A percentile compares a stretch with the other conserved stretches of the same genome.
Evolutionary conservation across 2,329 filamentous ascomycete genomes (phyloP).

Genomic region (Paraphoma chrysanthemicola): DNA sequence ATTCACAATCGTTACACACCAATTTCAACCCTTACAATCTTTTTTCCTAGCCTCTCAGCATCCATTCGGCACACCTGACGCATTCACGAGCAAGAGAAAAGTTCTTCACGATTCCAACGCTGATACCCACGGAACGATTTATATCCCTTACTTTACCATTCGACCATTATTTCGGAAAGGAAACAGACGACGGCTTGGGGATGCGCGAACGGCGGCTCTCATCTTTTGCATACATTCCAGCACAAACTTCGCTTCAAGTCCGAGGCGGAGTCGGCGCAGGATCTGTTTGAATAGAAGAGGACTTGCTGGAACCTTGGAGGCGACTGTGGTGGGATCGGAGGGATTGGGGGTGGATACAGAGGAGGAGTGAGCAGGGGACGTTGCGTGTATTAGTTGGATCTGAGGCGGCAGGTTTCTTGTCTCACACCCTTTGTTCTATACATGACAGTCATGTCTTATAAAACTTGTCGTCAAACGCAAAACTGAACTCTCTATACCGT

Average conservation of each 20-base stretch:
- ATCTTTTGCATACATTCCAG: constrained; percentile 19
- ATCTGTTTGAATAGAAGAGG: constrained; percentile 34
- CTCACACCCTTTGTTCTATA: background rate
- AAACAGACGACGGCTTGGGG: constrained; percentile 47
- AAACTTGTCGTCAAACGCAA: background rate
- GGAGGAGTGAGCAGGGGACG: background rate
- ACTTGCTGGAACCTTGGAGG: constrained; percentile 35
- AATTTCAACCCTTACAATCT: constrained; percentile 35
- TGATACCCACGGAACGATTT: constrained; percentile 52
- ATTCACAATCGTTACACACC: constrained; percentile 20
- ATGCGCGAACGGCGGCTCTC: constrained; percentile 33
- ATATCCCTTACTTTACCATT: constrained; percentile 47
- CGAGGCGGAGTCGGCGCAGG: background rate
- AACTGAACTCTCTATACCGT: too few species aligned
- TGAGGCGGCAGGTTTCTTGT: background rate
- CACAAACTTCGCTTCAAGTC: background rate
- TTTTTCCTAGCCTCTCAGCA: constrained; percentile 40
- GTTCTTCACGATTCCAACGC: constrained; percentile 51
- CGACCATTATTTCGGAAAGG: constrained; percentile 43
- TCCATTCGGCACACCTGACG: constrained; percentile 44
- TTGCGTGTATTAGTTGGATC: background rate
- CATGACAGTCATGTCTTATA: background rate
- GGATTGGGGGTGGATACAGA: constrained; percentile 18
- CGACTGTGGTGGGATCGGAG: constrained; percentile 36
- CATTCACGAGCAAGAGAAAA: constrained; percentile 47